These are phyloP conservation scores for Talaromyces islandicus DNA, from an alignment of 2,329 filamentous ascomycete species.

Conservation along the genomic window DNA sequence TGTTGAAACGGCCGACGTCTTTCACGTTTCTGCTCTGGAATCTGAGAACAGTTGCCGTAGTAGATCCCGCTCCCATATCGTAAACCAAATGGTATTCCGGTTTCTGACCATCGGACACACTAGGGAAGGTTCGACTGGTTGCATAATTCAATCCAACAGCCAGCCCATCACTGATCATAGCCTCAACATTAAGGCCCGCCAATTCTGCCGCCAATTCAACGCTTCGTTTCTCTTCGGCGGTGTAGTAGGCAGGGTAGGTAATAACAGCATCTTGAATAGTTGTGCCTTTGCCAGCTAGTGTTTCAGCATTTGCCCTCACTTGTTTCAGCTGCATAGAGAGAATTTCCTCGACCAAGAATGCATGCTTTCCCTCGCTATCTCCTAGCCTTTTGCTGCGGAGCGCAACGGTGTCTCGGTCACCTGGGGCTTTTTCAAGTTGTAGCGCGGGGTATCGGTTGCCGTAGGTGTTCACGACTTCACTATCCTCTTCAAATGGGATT, in stretches of 20 bases:
- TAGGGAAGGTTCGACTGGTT: conserved; percentile 82
- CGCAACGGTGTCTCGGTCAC: conserved; percentile 62
- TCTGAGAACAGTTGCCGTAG: conserved; percentile 80
- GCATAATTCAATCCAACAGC: conserved; percentile 95
- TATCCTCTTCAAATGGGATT: conserved; percentile 43
- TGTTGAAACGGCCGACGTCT: conserved; percentile 88
- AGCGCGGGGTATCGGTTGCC: conserved; percentile 71
- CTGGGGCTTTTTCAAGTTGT: conserved; percentile 51
- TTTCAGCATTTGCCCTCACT: conserved; percentile 81
- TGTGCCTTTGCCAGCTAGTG: conserved; percentile 68
- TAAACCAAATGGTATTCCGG: conserved; percentile 91
- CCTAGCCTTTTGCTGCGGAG: conserved; percentile 70
- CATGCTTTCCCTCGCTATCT: conserved; percentile 56
- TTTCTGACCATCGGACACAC: conserved; percentile 71
- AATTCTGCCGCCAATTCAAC: conserved; percentile 78
- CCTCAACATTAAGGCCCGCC: conserved; percentile 79
- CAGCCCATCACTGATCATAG: conserved; percentile 79
- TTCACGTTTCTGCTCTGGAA: conserved; percentile 89
- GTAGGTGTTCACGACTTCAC: conserved; percentile 62
- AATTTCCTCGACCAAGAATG: conserved; percentile 80
- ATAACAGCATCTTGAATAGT: conserved; percentile 76
- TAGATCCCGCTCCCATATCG: conserved; percentile 95
- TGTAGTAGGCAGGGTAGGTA: conserved; percentile 86
- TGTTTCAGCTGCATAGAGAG: conserved; percentile 94
- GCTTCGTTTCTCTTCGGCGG: conserved; percentile 80